Base-by-base conservation (phyloP, 768 basidiomycete species). In the Rhizopogon sp. region DNA sequence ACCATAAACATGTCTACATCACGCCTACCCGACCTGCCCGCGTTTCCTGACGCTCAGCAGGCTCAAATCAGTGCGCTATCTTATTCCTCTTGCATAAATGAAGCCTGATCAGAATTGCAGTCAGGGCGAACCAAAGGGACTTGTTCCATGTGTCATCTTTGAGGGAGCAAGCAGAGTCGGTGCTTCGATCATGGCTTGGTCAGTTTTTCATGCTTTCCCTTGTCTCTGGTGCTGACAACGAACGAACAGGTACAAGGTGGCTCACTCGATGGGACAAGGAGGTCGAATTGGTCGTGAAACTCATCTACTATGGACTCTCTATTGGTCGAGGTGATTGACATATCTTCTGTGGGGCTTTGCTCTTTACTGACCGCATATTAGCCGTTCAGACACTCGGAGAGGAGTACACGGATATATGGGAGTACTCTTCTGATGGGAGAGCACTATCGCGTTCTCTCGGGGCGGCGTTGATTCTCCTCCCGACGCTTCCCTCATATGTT, bases 361-460 rank as follows among this genome's bases (percentile, higher is more conserved):
- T 16, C 42, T 33, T 20, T 6, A 46, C 60, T 68, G 46, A 59
- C 54, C 42, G 17, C 52, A 39, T 9, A 8, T 39, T 50, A 93
- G 91, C 85, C 14, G 79, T 78, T 9, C 91, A 93, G 69, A 92
- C 88, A 4, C 76, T 93, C 1, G 92, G 92, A n/a, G 92, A 94
- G 68, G 92, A 94, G 65, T 94, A 94, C 62, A 92, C 90, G 1
- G 87, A 88, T 62, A 84, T 88, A 35, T 90, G 90, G 88, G 82
- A 85, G 59, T 81, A 84, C 54, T 82, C 85, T 10, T 64, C 73
- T 3, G 72, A 68, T 1, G 60, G 65, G 17, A 54, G 66, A 33
- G 60, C 76, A 20, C 86, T 83, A 2, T 74, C 83, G 13, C 67
- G 60, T 20, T 64, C 64, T 49, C 64, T 73, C 8, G 80, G 87